Evolutionary conservation across 441 rosid species (phyloP).

Genomic region (Bocquillonia castaneifolia): DNA sequence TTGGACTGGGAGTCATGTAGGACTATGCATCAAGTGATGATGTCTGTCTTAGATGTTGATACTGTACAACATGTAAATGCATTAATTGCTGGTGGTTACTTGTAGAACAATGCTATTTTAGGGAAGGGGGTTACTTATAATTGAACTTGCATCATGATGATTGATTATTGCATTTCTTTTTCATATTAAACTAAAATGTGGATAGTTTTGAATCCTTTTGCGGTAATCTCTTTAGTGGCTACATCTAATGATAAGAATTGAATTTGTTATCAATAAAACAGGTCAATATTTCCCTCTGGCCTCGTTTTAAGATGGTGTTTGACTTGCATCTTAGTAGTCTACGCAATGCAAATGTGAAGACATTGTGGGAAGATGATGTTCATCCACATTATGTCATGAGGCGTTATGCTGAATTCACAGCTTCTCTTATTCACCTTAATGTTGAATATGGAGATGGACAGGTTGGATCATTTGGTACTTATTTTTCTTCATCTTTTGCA

Average conservation of each 20-base stretch:
- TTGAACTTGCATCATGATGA: neutral
- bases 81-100: neutral
- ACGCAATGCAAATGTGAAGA: conserved; percentile 83
- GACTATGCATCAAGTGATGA: neutral
- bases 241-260: neutral
- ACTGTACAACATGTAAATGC: neutral
- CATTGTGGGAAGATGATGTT: conserved; percentile 95
- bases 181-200: neutral
- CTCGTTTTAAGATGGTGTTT: conserved; percentile 95
- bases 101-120: neutral
- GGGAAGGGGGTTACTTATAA: neutral
- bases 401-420: conserved; percentile 98
- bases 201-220: neutral
- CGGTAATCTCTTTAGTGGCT: neutral
- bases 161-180: neutral
- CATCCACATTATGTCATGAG: conserved; percentile 99
- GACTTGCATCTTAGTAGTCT: conserved; percentile 90
- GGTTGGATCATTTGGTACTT: conserved; percentile 38
- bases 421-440: conserved; percentile 93
- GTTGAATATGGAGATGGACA: conserved; percentile 97
- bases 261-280: conserved; percentile 30
- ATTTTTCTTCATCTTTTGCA: neutral
- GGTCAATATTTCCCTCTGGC: conserved; percentile 96
- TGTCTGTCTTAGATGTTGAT: neutral
- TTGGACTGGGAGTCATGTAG: neutral